These are phyloP conservation scores for Malus asiatica DNA, from an alignment of 306 rosid genomes.

Conservation along the genomic window DNA sequence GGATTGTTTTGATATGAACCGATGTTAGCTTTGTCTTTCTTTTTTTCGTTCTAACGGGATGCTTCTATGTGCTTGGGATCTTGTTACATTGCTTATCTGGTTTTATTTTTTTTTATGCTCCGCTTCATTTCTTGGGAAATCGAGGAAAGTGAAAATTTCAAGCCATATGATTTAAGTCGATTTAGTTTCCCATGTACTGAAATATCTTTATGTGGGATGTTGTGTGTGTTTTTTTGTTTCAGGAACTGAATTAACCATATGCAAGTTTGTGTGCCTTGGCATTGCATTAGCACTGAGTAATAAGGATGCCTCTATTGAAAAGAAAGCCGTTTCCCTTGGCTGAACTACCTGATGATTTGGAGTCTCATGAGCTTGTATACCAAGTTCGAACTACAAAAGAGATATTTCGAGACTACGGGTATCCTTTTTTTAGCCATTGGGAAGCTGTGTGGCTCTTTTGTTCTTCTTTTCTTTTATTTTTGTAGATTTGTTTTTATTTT, in stretches of 20 bases:
- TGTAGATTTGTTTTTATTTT: not conserved
- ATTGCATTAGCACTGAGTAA: not conserved
- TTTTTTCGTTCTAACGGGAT: not conserved
- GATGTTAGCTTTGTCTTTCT: not conserved
- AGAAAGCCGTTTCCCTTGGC: constrained; percentile 62
- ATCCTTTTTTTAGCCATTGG: constrained; percentile 37
- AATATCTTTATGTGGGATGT: not conserved
- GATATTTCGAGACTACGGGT: constrained; percentile 71
- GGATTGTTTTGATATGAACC: not conserved
- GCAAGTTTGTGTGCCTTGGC: not conserved
- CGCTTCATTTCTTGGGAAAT: not conserved
- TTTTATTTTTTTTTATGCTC: not conserved
- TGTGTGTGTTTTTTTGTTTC: not conserved
- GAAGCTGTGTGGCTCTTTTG: not conserved
- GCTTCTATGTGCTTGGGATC: not conserved
- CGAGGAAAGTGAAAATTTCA: not conserved
- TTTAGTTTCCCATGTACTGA: not conserved
- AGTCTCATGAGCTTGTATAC: constrained; percentile 58
- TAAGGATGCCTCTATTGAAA: constrained; percentile 74
- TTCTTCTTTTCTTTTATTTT: not conserved
- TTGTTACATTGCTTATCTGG: not conserved
- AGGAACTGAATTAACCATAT: not conserved
- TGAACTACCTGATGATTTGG: constrained; percentile 63
- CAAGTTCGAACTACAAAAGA: constrained; percentile 87
- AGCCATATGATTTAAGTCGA: not conserved